A percentile compares a stretch with the other conserved stretches of the same genome.
phyloP scores from a whole-genome alignment of 306 rosid species.

The Rubus idaeus region DNA sequence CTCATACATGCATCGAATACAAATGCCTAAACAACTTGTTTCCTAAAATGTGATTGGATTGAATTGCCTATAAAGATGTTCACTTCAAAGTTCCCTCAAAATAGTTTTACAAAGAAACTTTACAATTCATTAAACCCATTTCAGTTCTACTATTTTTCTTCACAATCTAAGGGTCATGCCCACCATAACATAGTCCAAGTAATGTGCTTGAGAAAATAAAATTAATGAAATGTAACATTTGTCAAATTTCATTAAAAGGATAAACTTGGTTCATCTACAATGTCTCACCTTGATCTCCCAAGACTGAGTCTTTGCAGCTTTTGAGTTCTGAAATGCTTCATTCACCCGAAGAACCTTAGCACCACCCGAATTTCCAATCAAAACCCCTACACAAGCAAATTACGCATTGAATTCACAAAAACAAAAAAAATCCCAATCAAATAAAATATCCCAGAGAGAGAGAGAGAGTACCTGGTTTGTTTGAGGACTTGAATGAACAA shows the following conservation, averaged over 20 bases:
- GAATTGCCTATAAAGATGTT: not conserved
- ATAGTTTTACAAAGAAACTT: not conserved
- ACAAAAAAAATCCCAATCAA: conserved; percentile 11
- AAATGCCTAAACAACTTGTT: not conserved
- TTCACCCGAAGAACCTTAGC: conserved; percentile 53
- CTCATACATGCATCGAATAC: not conserved
- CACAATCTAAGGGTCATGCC: not conserved
- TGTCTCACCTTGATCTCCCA: conserved; percentile 71
- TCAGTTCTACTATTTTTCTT: not conserved
- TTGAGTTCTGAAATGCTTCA: conserved; percentile 52
- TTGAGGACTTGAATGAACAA: conserved; percentile 62
- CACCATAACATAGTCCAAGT: not conserved
- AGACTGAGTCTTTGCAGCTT: conserved; percentile 54
- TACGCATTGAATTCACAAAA: not conserved
- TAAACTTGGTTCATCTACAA: conserved; percentile 9
- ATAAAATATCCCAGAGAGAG: not conserved
- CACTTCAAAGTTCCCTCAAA: not conserved
- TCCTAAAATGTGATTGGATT: not conserved
- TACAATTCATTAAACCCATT: conserved; percentile 2
- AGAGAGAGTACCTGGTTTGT: conserved; percentile 55
- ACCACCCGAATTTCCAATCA: conserved; percentile 43
- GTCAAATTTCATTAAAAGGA: not conserved
- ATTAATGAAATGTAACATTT: not conserved
- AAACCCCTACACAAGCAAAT: conserved; percentile 32
- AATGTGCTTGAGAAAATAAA: not conserved